These are phyloP conservation scores for Salix purpurea DNA, from an alignment of 345 rosid species.

Conservation along the genomic window DNA sequence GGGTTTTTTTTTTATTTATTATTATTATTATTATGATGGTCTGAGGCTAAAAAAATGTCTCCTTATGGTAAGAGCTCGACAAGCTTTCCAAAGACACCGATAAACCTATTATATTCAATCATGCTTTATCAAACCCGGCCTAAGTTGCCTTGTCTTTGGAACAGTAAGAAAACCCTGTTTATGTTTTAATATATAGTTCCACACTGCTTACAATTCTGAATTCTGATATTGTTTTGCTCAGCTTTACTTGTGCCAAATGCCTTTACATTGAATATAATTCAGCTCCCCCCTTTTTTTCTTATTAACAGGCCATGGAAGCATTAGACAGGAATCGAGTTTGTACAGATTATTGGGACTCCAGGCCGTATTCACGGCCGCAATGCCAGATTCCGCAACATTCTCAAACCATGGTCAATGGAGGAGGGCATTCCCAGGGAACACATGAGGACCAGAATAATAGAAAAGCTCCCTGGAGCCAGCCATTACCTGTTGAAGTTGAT, in stretches of 20 bases:
- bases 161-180: background rate
- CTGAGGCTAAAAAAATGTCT: background rate
- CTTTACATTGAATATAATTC: background rate
- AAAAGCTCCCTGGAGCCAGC: conserved; percentile 20
- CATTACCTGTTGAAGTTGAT: conserved; percentile 34
- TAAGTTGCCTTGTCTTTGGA: background rate
- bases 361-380: conserved; percentile 84
- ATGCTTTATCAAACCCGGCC: background rate
- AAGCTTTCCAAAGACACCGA: background rate
- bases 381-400: conserved; percentile 57
- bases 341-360: conserved; percentile 86
- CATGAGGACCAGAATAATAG: conserved; percentile 19
- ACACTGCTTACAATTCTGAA: background rate
- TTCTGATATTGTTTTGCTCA: background rate
- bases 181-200: background rate
- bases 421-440: conserved; percentile 16
- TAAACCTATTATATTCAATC: background rate
- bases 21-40: no score
- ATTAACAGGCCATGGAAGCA: conserved; percentile 77
- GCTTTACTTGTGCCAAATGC: background rate
- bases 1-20: background rate
- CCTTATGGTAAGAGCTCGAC: background rate
- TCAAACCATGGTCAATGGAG: conserved; percentile 26
- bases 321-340: conserved; percentile 79
- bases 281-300: background rate